phyloP scores from a whole-genome alignment of 768 basidiomycete genomes.

The Pisolithus orientalis region DNA sequence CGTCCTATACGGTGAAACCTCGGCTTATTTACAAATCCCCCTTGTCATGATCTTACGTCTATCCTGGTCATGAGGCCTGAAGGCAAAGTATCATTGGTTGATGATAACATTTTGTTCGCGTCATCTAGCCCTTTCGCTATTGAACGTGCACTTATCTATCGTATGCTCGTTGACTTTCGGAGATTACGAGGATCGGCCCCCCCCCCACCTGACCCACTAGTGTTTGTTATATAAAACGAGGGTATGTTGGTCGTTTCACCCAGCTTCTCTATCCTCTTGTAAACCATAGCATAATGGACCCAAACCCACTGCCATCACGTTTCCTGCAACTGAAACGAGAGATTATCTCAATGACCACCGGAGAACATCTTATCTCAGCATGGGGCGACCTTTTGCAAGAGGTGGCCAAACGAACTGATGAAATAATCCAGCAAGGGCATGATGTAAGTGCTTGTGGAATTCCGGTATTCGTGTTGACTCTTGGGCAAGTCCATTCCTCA shows the following conservation, averaged over 20 bases:
- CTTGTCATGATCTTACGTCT: not conserved
- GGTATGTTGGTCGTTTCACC: too few relatives aligned
- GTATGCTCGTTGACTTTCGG: too few relatives aligned
- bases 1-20: not conserved
- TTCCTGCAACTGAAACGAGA: slow-evolving; percentile 54
- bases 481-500: slow-evolving; percentile 54
- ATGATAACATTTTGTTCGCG: too few relatives aligned
- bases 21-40: not conserved
- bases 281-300: slow-evolving; percentile 5
- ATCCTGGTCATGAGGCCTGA: too few relatives aligned
- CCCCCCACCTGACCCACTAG: too few relatives aligned
- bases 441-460: slow-evolving; percentile 33
- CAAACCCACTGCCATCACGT: slow-evolving; percentile 27
- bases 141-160: too few relatives aligned
- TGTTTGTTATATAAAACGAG: too few relatives aligned
- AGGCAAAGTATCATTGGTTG: too few relatives aligned
- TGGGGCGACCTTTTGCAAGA: slow-evolving; percentile 55
- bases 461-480: not conserved
- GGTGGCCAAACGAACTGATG: slow-evolving; percentile 38
- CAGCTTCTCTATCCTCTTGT: not conserved
- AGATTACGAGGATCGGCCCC: too few relatives aligned
- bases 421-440: slow-evolving; percentile 41
- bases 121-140: too few relatives aligned
- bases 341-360: slow-evolving; percentile 45
- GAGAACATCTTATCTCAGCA: slow-evolving; percentile 41